Percentiles rank a stretch among this genome's conserved stretches.
phyloP scores from a whole-genome alignment of 2,329 filamentous ascomycete species.

The Neophaeococcomyces aloes region DNA sequence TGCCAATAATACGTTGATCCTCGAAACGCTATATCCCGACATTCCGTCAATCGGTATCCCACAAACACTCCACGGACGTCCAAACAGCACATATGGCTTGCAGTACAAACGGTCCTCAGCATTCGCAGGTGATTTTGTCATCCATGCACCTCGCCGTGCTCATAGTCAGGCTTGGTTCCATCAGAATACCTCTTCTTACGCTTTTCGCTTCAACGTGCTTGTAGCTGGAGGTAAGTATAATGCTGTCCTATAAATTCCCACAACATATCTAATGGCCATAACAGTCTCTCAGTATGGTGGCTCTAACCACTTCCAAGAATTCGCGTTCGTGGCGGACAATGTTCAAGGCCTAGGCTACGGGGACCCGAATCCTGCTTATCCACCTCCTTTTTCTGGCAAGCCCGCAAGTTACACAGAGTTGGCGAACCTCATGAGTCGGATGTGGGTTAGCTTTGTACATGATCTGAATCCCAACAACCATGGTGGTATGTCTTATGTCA shows the following conservation, averaged over 20 bases:
- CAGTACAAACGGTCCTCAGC: conserved; percentile 47
- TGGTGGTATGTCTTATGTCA: too few relatives aligned
- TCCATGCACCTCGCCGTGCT: conserved; percentile 47
- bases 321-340: conserved; percentile 45
- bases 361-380: too few relatives aligned
- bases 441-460: conserved; percentile 44
- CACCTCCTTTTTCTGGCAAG: conserved; percentile 29
- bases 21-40: conserved; percentile 45
- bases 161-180: conserved; percentile 44
- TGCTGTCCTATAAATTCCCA: conserved; percentile 40
- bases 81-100: conserved; percentile 28
- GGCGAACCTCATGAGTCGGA: conserved; percentile 39
- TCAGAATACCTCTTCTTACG: conserved; percentile 43
- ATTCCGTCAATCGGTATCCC: conserved; percentile 38
- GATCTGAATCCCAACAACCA: conserved; percentile 36
- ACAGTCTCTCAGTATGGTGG: conserved; percentile 47
- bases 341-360: conserved; percentile 15
- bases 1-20: background rate
- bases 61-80: too few relatives aligned
- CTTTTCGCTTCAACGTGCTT: conserved; percentile 56
- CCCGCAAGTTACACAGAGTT: conserved; percentile 35
- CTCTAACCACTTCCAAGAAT: background rate
- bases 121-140: conserved; percentile 44
- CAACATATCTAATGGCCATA: conserved; percentile 30
- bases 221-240: too few relatives aligned